These are phyloP conservation scores for Aphanomyces invadans DNA, from an alignment of 352 stramenopile species.

Conservation along the genomic window DNA sequence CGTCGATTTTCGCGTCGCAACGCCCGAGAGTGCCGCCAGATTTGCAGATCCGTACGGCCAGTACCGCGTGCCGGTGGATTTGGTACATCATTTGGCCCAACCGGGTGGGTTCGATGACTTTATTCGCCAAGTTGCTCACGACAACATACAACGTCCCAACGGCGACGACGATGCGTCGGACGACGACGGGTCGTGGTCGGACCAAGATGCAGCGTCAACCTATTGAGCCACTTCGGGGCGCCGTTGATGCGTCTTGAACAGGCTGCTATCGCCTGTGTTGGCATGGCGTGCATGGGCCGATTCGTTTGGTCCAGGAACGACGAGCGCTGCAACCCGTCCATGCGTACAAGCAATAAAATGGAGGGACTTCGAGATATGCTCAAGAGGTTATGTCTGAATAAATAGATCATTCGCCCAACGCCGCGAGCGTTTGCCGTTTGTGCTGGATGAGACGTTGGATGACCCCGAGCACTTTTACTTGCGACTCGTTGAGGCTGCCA, in stretches of 20 bases:
- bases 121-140: constrained; percentile 54
- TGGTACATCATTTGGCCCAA: constrained; percentile 68
- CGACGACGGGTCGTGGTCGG: too few relatives aligned
- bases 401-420: too few relatives aligned
- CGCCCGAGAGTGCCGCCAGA: constrained; percentile 46
- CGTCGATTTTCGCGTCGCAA: constrained; percentile 74
- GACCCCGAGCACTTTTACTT: constrained; percentile 14
- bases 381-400: too few relatives aligned
- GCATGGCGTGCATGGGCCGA: too few relatives aligned
- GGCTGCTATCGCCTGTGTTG: too few relatives aligned
- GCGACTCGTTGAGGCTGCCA: constrained; percentile 3
- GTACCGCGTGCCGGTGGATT: constrained; percentile 78
- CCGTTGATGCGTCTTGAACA: too few relatives aligned
- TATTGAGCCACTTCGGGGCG: too few relatives aligned
- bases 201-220: too few relatives aligned
- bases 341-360: too few relatives aligned
- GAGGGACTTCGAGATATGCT: too few relatives aligned
- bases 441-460: constrained; percentile 21
- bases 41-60: constrained; percentile 55
- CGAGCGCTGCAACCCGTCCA: too few relatives aligned
- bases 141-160: constrained; percentile 36
- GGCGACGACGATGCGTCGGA: constrained; percentile 29
- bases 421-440: constrained; percentile 17
- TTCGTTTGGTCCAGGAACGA: too few relatives aligned
- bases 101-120: constrained; percentile 63